phyloP scores from a whole-genome alignment of 2,329 filamentous ascomycete genomes.

The Acrocalymma vagum region DNA sequence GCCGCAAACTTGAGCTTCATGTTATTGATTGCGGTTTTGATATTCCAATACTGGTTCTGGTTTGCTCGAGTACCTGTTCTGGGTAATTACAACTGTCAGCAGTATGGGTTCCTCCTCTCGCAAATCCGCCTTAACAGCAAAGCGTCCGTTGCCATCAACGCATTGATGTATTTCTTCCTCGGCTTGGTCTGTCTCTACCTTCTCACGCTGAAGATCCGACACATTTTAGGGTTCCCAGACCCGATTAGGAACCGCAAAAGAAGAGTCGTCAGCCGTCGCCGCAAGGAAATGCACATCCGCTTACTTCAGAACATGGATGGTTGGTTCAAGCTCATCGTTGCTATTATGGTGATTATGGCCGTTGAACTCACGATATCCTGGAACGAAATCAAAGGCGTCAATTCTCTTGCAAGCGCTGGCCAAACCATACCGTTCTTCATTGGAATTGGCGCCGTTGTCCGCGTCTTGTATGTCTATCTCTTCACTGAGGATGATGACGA shows the following conservation, averaged over 20 bases:
- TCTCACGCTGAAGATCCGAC: conserved; percentile 13
- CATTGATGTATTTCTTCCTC: conserved; percentile 21
- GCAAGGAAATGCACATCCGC: conserved; percentile 12
- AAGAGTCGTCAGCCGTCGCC: conserved; percentile 7
- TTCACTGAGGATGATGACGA: too few relatives aligned
- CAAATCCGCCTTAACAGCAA: conserved; percentile 24
- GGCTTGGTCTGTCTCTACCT: conserved; percentile 22
- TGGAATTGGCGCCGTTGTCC: conserved; percentile 17
- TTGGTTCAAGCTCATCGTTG: conserved; percentile 20
- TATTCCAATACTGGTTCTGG: conserved; percentile 31
- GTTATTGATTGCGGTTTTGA: conserved; percentile 18
- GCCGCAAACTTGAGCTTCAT: conserved; percentile 17
- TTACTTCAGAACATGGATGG: conserved; percentile 20
- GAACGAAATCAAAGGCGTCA: conserved; percentile 25
- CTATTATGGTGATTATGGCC: conserved; percentile 15
- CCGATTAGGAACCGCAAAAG: conserved; percentile 1
- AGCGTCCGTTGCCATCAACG: conserved; percentile 20
- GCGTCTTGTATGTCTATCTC: too few relatives aligned
- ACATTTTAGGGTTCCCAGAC: conserved; percentile 10
- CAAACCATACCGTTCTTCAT: conserved; percentile 31
- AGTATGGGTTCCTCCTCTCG: conserved; percentile 29
- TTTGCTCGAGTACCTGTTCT: conserved; percentile 22
- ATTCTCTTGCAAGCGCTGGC: conserved; percentile 16
- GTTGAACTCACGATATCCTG: conserved; percentile 26
- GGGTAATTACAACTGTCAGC: conserved; percentile 17